These are phyloP conservation scores for Paracoccidioides brasiliensis DNA, from an alignment of 2,329 filamentous ascomycete species.

Conservation along the genomic window DNA sequence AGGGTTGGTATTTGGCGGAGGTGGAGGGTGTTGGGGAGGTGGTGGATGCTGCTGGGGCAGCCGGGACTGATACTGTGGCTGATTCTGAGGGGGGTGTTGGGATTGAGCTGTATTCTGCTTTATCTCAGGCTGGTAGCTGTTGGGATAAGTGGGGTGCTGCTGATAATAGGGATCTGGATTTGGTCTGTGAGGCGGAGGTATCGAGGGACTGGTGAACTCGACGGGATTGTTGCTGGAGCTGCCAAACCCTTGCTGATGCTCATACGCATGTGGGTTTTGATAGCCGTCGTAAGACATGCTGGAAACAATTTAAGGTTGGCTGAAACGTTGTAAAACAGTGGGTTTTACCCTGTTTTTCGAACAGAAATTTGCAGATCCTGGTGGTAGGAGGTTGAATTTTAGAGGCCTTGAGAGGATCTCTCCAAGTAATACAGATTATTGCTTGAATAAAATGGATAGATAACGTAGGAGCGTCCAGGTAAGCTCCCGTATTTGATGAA, in stretches of 20 bases:
- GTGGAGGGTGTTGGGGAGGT: neutral
- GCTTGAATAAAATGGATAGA: too few relatives aligned
- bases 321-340: neutral
- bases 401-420: too few relatives aligned
- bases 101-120: neutral
- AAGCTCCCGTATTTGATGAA: too few relatives aligned
- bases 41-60: neutral
- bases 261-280: slow-evolving; percentile 20
- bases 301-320: neutral
- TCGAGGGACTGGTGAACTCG: slow-evolving; percentile 12
- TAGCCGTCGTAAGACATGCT: slow-evolving; percentile 34
- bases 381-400: too few relatives aligned
- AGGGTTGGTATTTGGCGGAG: neutral
- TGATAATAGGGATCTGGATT: slow-evolving; percentile 2
- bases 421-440: too few relatives aligned
- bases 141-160: slow-evolving; percentile 9
- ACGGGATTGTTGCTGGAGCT: slow-evolving; percentile 8
- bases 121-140: slow-evolving; percentile 2
- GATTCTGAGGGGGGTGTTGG: neutral
- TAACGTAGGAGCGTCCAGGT: too few relatives aligned
- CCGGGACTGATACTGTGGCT: neutral
- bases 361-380: too few relatives aligned
- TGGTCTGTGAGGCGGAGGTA: slow-evolving; percentile 15
- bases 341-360: too few relatives aligned
- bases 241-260: slow-evolving; percentile 15